A percentile compares a stretch with the other conserved stretches of the same genome.
Evolutionary conservation across 1,139 yeast species (phyloP).

Genomic region (Yamadazyma trypodendri): DNA sequence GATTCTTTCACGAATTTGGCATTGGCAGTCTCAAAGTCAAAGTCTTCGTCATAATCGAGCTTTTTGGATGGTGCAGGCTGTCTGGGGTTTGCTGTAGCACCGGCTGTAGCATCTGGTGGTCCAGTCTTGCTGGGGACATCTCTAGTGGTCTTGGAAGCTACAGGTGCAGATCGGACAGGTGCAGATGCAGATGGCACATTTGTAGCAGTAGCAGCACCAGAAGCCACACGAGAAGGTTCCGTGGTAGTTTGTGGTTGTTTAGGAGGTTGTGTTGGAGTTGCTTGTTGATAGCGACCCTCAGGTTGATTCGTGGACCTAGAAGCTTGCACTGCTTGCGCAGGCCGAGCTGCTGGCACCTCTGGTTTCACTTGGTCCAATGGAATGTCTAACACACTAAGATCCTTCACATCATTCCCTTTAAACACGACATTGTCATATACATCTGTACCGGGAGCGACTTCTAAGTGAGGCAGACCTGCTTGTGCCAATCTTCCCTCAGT

Average conservation of each 20-base stretch:
- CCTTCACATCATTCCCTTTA: conserved; percentile 92
- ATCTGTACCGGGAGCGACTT: conserved; percentile 72
- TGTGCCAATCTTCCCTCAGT: conserved; percentile 81
- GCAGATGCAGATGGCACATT: conserved; percentile 12
- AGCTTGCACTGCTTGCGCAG: conserved; percentile 6
- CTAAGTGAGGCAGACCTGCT: conserved; percentile 61
- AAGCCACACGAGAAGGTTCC: conserved; percentile 9
- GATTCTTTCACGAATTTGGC: conserved; percentile 54
- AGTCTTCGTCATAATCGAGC: conserved; percentile 26
- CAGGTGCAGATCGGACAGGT: conserved; percentile 9
- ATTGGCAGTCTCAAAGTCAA: conserved; percentile 66
- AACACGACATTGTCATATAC: conserved; percentile 80
- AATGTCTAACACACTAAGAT: conserved; percentile 75
- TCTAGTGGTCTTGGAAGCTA: conserved; percentile 9
- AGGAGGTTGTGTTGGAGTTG: conserved; percentile 13
- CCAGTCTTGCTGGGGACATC: conserved; percentile 12
- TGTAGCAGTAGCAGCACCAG: conserved; percentile 12
- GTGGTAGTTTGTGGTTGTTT: conserved; percentile 11
- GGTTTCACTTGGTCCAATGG: conserved; percentile 56
- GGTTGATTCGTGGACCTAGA: conserved; percentile 4
- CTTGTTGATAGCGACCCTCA: conserved; percentile 6
- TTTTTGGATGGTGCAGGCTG: conserved; percentile 3
- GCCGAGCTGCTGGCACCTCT: conserved; percentile 10
- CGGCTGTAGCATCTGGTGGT: conserved; percentile 9
- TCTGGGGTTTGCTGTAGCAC: conserved; percentile 7